Conservation (phyloP, 805 yeast species). For the Candida cerambycidarum region DNA sequence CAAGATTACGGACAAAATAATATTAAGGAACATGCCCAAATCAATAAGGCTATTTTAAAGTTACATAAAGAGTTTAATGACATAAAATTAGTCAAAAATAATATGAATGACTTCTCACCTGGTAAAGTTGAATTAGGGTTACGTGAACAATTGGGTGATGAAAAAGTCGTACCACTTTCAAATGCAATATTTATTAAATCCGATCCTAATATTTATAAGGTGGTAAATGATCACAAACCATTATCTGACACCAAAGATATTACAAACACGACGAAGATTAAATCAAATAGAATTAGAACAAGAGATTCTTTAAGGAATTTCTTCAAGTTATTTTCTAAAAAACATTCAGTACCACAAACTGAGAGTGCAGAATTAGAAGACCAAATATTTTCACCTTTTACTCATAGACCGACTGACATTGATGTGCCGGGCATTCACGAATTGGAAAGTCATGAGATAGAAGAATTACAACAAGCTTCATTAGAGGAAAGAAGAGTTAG, state of each 20-base stretch:
- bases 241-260: not conserved
- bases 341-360: constrained; percentile 1
- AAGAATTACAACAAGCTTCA: not conserved
- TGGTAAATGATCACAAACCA: not conserved
- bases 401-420: constrained; percentile 21
- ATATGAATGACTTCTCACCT: constrained; percentile 3
- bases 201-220: not conserved
- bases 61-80: constrained; percentile 1
- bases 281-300: not conserved
- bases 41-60: not conserved
- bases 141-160: constrained; percentile 12
- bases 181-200: constrained; percentile 10
- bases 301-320: constrained; percentile 5
- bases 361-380: constrained; percentile 22
- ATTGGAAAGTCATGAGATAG: constrained; percentile 10
- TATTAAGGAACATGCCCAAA: not conserved
- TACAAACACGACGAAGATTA: not conserved
- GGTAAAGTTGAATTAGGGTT: constrained; percentile 8
- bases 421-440: constrained; percentile 24
- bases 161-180: constrained; percentile 16
- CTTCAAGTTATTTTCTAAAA: constrained; percentile 5
- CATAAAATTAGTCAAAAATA: not conserved
- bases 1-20: not conserved
- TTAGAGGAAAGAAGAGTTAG: constrained; percentile 1
- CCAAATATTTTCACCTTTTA: constrained; percentile 25